These are phyloP conservation scores for Fusarium brevicatenulatum DNA, from an alignment of 2,329 filamentous ascomycete genomes.

Conservation along the genomic window DNA sequence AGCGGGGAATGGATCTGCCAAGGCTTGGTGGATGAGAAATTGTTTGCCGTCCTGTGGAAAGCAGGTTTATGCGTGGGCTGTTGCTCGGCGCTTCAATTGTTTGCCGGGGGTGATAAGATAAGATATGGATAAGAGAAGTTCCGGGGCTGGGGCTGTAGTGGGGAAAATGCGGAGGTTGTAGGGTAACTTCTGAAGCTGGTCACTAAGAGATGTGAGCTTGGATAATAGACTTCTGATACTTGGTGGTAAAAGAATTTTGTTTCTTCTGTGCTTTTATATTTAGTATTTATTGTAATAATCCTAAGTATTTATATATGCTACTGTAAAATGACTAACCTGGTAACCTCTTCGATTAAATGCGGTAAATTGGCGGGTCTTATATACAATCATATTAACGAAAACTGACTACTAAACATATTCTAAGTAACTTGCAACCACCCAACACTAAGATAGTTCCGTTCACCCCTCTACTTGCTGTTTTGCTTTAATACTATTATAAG, in stretches of 20 bases:
- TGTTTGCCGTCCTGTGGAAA: constrained; percentile 2
- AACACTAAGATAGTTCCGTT: no score
- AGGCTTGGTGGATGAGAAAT: constrained; percentile 8
- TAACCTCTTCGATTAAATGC: no score
- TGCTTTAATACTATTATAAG: background rate
- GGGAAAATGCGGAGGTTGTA: background rate
- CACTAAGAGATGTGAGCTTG: fast-evolving
- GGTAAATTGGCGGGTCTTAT: no score
- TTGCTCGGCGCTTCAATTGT: background rate
- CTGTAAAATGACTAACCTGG: background rate
- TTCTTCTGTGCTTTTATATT: no score
- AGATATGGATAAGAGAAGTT: background rate
- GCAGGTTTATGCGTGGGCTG: background rate
- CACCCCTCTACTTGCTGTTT: background rate
- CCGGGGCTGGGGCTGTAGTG: background rate
- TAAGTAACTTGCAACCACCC: no score
- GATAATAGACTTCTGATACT: background rate
- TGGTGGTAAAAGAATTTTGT: no score
- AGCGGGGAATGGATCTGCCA: constrained; percentile 26
- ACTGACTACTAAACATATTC: no score
- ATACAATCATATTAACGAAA: no score
- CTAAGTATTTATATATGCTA: no score
- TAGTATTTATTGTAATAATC: no score
- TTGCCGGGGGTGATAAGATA: background rate
- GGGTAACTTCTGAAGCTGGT: background rate